phyloP scores from a whole-genome alignment of 441 rosid genomes.

The Populus hybrid region DNA sequence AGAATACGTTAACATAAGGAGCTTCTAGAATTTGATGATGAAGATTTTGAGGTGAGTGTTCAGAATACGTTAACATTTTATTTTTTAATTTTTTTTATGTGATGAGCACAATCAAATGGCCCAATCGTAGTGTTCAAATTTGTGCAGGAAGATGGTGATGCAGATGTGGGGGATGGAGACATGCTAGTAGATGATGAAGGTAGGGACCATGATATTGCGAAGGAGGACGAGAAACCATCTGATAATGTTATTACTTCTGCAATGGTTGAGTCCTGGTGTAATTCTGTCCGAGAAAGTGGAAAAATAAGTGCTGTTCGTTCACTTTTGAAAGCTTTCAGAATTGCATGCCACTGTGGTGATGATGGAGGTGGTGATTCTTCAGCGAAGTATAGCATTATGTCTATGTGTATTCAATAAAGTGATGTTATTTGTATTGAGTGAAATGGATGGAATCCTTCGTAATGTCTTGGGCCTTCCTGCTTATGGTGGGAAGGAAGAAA shows the following conservation, averaged over 20 bases:
- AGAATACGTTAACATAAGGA: too few relatives aligned
- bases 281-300: conserved; percentile 46
- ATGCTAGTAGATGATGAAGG: conserved; percentile 34
- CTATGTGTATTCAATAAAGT: conserved; percentile 91
- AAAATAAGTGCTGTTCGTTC: conserved; percentile 69
- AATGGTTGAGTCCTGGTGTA: conserved; percentile 85
- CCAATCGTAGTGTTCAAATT: conserved; percentile 45
- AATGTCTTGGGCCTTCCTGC: too few relatives aligned
- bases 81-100: background rate
- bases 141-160: conserved; percentile 61
- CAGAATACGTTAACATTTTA: conserved; percentile 3
- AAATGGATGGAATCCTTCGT: too few relatives aligned
- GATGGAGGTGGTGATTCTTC: conserved; percentile 63
- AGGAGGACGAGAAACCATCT: conserved; percentile 38
- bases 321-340: conserved; percentile 82
- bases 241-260: conserved; percentile 55
- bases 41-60: conserved; percentile 58
- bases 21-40: conserved; percentile 75
- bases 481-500: too few relatives aligned
- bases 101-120: background rate
- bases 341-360: conserved; percentile 94
- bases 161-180: conserved; percentile 45
- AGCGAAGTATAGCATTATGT: conserved; percentile 58
- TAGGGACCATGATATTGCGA: conserved; percentile 24
- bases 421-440: too few relatives aligned